These are phyloP conservation scores for Fonsecaea monophora DNA, from an alignment of 2,329 filamentous ascomycete genomes.

Conservation along the genomic window DNA sequence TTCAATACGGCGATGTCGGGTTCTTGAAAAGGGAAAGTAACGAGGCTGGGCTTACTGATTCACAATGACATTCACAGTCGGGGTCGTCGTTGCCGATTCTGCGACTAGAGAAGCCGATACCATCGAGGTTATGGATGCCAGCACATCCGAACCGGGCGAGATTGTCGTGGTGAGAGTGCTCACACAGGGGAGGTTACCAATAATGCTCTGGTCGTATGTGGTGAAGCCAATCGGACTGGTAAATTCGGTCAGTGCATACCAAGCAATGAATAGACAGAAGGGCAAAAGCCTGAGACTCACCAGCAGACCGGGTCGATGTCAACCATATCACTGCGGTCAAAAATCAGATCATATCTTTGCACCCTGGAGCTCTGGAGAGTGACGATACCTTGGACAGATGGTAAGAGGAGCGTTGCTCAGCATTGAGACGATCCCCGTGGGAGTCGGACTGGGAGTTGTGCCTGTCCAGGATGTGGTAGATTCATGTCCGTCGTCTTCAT, in stretches of 20 bases:
- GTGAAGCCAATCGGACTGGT: constrained; percentile 29
- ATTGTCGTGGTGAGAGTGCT: constrained; percentile 28
- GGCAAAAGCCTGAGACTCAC: constrained; percentile 6
- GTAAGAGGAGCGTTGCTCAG: constrained; percentile 31
- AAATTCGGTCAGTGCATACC: background rate
- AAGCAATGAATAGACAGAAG: background rate
- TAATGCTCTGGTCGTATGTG: constrained; percentile 28
- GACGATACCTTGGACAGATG: constrained; percentile 31
- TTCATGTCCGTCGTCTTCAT: background rate
- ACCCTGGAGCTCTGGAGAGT: background rate
- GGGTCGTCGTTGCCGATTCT: constrained; percentile 17
- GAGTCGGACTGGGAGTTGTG: constrained; percentile 27
- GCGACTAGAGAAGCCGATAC: constrained; percentile 27
- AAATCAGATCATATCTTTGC: constrained; percentile 9
- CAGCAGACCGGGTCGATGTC: constrained; percentile 35
- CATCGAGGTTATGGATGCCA: constrained; percentile 32
- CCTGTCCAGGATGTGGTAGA: constrained; percentile 24
- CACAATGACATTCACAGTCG: constrained; percentile 29
- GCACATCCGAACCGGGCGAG: constrained; percentile 24
- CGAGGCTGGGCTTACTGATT: constrained; percentile 25
- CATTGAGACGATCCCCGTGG: constrained; percentile 32
- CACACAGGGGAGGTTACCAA: constrained; percentile 32
- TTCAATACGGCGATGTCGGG: background rate
- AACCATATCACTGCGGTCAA: constrained; percentile 29
- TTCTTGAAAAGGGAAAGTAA: background rate